Conservation (phyloP, 1,284 basidiomycete species). For the Malassezia arunalokei region DNA sequence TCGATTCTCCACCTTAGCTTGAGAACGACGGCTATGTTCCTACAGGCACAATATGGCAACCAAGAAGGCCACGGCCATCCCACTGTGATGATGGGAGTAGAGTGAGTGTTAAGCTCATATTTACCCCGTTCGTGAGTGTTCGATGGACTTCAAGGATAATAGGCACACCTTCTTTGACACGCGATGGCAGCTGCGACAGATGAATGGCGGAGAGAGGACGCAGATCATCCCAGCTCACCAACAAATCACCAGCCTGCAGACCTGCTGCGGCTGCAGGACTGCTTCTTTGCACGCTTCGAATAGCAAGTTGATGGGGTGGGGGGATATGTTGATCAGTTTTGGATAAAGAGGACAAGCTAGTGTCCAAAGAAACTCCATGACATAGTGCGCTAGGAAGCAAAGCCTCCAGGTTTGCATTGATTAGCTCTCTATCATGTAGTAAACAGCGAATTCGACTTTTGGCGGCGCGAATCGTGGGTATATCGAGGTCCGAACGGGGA, state of each 20-base stretch:
- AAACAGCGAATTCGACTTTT: constrained; percentile 6
- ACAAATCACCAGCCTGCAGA: constrained; percentile 5
- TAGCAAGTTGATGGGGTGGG: constrained; percentile 2
- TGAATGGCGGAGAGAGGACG: not conserved
- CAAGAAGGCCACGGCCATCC: constrained; percentile 12
- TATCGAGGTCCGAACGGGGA: constrained; percentile 12
- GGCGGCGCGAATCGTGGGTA: constrained; percentile 7
- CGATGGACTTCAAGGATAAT: constrained; percentile 3
- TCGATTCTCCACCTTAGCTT: too few species aligned
- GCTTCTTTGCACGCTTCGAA: constrained; percentile 5
- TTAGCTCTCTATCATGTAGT: constrained; percentile 3
- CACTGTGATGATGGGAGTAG: constrained; percentile 4
- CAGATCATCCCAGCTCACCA: not conserved
- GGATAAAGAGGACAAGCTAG: too few species aligned
- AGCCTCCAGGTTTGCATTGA: constrained; percentile 1
- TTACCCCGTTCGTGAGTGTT: not conserved
- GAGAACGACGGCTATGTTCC: too few species aligned
- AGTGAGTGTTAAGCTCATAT: not conserved
- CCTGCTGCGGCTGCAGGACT: constrained; percentile 6
- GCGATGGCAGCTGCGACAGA: not conserved
- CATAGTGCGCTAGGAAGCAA: not conserved
- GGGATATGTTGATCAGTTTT: too few species aligned
- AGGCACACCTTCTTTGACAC: not conserved
- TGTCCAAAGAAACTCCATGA: too few species aligned
- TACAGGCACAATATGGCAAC: constrained; percentile 10